Evolutionary conservation across 176 grass and related monocot species (phyloP), one percentile per base, ranked within the genome.

Genomic region (Ananas comosus): DNA sequence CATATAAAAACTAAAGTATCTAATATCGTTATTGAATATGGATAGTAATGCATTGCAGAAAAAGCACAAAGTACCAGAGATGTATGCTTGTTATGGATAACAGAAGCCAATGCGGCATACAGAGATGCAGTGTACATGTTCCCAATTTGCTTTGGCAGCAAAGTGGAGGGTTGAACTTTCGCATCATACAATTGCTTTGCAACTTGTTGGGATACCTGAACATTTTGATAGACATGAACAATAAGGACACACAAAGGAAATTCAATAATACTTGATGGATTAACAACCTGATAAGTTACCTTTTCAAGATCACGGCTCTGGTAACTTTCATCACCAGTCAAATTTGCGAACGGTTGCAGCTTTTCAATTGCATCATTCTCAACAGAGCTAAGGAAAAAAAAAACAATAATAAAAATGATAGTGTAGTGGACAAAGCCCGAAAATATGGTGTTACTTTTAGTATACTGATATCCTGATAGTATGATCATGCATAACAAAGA

Each of bases 191-290:
- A 63, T 54, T 80, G 48, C 61, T 99, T 99, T 13, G 87, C 84
- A 69, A 99, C 84, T 93, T 93, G 94, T 73, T 99, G 94, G 76
- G 94, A 99, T 50, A 73, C 81, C 94, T 93, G 81, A 69, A 49
- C 67, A 80, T 80, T 69, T 57, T 42, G 24, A 42, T 27, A 69
- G 9, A 66, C 56, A 11, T 67, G 10, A 58, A 0, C 63, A 53
- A 64, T 67, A 66, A 59, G 33, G 49, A 56, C 61, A 76, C 12
- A 51, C 80, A 85, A n/a, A n/a, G 72, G 47, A 75, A 78, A 66
- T 56, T 67, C 48, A n/a, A 72, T 49, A 77, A 77, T 57, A 85
- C 52, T 81, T 24, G 10, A 61, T 18, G 21, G 56, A 49, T 48
- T 63, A 63, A 70, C 14, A 59, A 13, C 19, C 24, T 53, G 64